These are phyloP conservation scores for Colletotrichum viniferum DNA, from an alignment of 2,329 filamentous ascomycete genomes.

Conservation along the genomic window DNA sequence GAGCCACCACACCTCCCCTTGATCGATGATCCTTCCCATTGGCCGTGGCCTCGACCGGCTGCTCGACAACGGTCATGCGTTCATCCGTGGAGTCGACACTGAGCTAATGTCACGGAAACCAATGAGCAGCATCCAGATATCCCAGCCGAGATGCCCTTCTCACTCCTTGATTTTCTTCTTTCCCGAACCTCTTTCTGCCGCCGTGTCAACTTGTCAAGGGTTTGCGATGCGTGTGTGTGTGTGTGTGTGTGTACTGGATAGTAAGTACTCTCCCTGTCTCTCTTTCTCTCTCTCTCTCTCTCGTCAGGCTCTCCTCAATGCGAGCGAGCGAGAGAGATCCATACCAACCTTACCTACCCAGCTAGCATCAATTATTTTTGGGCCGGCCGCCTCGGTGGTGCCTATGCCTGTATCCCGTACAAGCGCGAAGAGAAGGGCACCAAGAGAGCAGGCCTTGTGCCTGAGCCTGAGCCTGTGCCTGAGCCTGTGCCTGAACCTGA, in stretches of 20 bases:
- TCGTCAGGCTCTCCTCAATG: background rate
- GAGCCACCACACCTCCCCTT: conserved; percentile 9
- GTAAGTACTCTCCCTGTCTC: background rate
- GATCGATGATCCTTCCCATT: conserved; percentile 20
- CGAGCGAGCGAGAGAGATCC: background rate
- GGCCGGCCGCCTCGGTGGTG: background rate
- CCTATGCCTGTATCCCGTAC: background rate
- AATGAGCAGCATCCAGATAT: conserved; percentile 42
- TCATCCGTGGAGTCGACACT: conserved; percentile 51
- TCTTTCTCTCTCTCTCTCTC: background rate
- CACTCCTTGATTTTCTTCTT: conserved; percentile 33
- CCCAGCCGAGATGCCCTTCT: conserved; percentile 42
- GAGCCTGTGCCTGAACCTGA: too few species aligned
- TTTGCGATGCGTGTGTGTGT: background rate
- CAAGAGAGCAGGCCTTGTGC: background rate
- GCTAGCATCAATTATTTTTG: background rate
- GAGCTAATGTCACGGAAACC: conserved; percentile 48
- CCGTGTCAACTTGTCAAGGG: background rate
- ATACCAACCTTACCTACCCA: background rate
- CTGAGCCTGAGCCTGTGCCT: background rate
- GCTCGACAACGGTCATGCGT: conserved; percentile 56
- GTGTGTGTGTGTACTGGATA: background rate
- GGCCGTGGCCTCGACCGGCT: conserved; percentile 11
- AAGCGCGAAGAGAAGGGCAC: background rate
- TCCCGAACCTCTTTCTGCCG: conserved; percentile 19